Base-by-base conservation (phyloP, 1,139 yeast genomes). In the Yamadazyma epiphylla region DNA sequence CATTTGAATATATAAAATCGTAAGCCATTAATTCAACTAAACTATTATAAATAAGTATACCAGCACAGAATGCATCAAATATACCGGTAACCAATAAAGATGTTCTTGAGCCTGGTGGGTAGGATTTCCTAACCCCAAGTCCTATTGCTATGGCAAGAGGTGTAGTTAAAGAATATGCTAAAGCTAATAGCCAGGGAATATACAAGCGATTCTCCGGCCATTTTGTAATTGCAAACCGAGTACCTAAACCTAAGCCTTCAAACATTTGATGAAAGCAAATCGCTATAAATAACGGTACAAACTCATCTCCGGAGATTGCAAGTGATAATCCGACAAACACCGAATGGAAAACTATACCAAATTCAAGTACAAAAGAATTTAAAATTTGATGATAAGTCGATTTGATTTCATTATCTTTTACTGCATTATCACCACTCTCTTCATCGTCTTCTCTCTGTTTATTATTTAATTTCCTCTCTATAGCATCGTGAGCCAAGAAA, bases 1-100 rank as follows among this genome's bases (percentile, higher is more conserved):
- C 60, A n/a, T 40, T 38, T 7, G 62, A 58, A 28, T 45, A 51
- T 37, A 61, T 43, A 39, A 62, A 61, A 29, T 63, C 69, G 31
- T 57, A 55, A 3, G 66, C 69, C 67, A 63, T 59, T 22, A 63
- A 48, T 31, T 63, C 69, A n/a, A 64, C 66, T 25, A 63, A 39
- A 31, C 65, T 55, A 31, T 59, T 59, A 40, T 62, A 64, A 15
- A 63, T 55, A 39, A 63, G 53, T 13, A 64, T 49, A 3, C 70
- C 70, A n/a, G 64, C 60, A 36, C 67, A 62, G 22, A 60, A 39
- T 1, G 63, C 51, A 36, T 63, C 66, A 33, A 62, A 61, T 2
- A 53, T 48, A 7, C 70, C 70, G 5, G 58, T 60, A 3, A 55
- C 51, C n/a, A 63, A 51, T 26, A 63, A 48, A 1, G 68, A 55